Base-by-base conservation (phyloP, 306 rosid genomes). In the Acacia melanoxylon region DNA sequence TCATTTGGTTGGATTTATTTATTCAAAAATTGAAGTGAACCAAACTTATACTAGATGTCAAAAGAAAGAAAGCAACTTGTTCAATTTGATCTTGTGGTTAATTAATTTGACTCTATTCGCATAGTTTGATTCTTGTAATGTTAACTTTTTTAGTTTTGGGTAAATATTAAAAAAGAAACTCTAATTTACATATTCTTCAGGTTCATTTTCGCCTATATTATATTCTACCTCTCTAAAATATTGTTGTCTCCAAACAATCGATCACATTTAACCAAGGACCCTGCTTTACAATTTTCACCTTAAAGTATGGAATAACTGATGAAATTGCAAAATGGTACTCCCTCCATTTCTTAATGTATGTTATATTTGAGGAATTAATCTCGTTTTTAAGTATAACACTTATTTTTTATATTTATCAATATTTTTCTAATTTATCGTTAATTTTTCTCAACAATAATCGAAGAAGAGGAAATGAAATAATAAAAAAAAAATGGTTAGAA, bases 391-490 rank as follows among this genome's bases (percentile, higher is more conserved):
- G 1, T 35, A 33, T 35, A 4, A 35, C 7, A 35, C 6, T 0
- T 35, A 35, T 4, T 35, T 35, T 35, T 35, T 0, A 35, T 1
- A 35, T 35, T 35, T 35, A 1, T 35, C n/a, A 0, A 35, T 35
- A 35, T 35, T 35, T 35, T 35, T 5, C 5, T 35, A 35, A 35
- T 0, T 35, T 35, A 35, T 0, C 1, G 7, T 35, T 35, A 1
- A 35, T 35, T 7, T 4, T 1, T 1, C 40, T 35, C 6, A 35
- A 35, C 0, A 35, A 35, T 5, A 35, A 35, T 5, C 1, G 5
- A 35, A 5, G 0, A 0, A 35, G 1, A 35, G 4, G 5, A 0
- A 35, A 35, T 35, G 4, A 35, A 0, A 35, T 0, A 4, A 35
- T 35, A 0, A 35, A 35, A 5, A 5, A n/a, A 35, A 35, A 1